A percentile compares a stretch with the other conserved stretches of the same genome.
Conservation (phyloP, 2,329 filamentous ascomycete species). For the Fusarium sublunatum region DNA sequence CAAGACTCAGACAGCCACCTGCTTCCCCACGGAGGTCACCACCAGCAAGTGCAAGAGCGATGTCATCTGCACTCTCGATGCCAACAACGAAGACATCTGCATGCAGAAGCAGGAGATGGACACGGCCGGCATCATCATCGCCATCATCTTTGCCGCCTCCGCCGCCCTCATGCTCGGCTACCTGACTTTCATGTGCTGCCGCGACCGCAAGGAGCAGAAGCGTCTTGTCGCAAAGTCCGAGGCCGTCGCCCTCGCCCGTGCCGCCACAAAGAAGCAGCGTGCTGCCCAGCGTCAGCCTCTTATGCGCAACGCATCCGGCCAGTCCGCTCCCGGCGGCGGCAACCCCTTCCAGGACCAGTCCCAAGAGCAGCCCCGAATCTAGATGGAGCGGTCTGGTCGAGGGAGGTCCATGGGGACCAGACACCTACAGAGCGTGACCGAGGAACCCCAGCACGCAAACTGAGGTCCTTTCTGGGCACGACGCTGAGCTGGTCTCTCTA, state of each 20-base stretch:
- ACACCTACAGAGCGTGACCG: slow-evolving; percentile 36
- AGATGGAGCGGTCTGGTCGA: slow-evolving; percentile 40
- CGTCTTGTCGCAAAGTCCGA: slow-evolving; percentile 59
- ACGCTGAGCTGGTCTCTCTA: neutral
- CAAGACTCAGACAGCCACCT: slow-evolving; percentile 52
- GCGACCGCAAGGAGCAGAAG: slow-evolving; percentile 60
- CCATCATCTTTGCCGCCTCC: slow-evolving; percentile 59
- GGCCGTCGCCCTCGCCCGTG: slow-evolving; percentile 62
- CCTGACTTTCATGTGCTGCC: slow-evolving; percentile 64
- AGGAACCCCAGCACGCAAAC: slow-evolving; percentile 21
- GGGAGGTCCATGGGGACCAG: slow-evolving; percentile 27
- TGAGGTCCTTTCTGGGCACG: neutral
- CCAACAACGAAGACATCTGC: slow-evolving; percentile 55
- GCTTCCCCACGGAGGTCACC: slow-evolving; percentile 52
- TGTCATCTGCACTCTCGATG: slow-evolving; percentile 58
- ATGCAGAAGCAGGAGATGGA: slow-evolving; percentile 55
- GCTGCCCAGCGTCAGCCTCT: slow-evolving; percentile 52
- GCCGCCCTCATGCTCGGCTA: slow-evolving; percentile 53
- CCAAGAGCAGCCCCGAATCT: slow-evolving; percentile 51
- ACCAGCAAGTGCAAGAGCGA: slow-evolving; percentile 52
- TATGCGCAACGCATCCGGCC: slow-evolving; percentile 49
- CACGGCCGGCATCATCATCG: slow-evolving; percentile 60
- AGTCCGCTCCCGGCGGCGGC: slow-evolving; percentile 31
- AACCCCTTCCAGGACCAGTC: slow-evolving; percentile 55
- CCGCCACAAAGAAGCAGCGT: slow-evolving; percentile 58